Conservation (phyloP, 257 asterid genomes). For the Osmanthus fragrans region DNA sequence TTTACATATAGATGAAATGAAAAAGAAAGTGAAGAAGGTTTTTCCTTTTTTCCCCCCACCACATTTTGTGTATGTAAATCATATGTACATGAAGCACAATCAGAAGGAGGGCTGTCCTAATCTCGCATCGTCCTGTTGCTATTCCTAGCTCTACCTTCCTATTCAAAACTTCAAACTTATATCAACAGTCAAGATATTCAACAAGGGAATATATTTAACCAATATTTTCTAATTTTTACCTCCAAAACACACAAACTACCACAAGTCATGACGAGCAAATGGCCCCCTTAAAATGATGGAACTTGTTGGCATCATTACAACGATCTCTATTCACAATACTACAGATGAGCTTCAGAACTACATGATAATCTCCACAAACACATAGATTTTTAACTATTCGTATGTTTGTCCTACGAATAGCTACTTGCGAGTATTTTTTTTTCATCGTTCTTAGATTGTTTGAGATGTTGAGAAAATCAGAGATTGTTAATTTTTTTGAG, state of each 20-base stretch:
- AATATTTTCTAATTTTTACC: not conserved
- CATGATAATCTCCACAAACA: constrained; percentile 70
- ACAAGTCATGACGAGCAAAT: constrained; percentile 57
- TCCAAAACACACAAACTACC: constrained; percentile 30
- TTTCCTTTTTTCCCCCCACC: too few relatives aligned
- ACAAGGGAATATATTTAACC: not conserved
- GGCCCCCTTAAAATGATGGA: constrained; percentile 67
- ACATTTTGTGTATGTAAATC: too few relatives aligned
- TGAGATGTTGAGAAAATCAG: too few relatives aligned
- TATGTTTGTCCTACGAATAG: constrained; percentile 41
- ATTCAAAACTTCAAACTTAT: not conserved
- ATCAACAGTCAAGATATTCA: not conserved
- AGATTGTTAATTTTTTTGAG: too few relatives aligned
- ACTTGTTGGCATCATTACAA: constrained; percentile 71
- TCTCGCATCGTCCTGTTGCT: too few relatives aligned
- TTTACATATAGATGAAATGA: too few relatives aligned
- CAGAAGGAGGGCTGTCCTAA: too few relatives aligned
- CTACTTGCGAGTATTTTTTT: too few relatives aligned
- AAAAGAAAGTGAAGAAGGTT: too few relatives aligned
- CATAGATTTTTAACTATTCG: constrained; percentile 66
- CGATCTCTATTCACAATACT: constrained; percentile 47
- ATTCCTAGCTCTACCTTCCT: not conserved
- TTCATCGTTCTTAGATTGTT: too few relatives aligned
- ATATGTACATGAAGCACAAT: too few relatives aligned
- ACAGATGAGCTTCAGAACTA: constrained; percentile 49